A percentile compares a stretch with the other conserved stretches of the same genome.
Evolutionary conservation across 306 rosid species (phyloP).

Genomic region (Amphicarpaea edgeworthii): DNA sequence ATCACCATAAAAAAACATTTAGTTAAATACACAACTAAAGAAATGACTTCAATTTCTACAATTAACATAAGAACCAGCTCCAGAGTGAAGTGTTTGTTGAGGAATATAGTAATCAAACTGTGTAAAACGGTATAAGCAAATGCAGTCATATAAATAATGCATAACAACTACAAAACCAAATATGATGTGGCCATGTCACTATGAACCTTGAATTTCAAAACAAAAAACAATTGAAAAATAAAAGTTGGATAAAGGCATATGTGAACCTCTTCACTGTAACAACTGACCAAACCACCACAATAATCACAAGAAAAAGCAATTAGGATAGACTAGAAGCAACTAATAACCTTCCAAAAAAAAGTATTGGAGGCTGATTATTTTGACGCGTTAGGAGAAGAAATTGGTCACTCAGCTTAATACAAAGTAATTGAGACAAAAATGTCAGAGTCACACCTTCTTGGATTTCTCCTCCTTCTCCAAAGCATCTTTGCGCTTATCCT

Average conservation of each 20-base stretch:
- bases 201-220: neutral
- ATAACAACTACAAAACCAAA: neutral
- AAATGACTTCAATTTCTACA: neutral
- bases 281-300: neutral
- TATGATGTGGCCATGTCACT: too few species aligned
- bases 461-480: conserved; percentile 86
- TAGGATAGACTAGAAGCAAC: neutral
- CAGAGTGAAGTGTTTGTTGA: neutral
- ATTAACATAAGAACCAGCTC: neutral
- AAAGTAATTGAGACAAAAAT: neutral
- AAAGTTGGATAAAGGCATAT: neutral
- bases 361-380: neutral
- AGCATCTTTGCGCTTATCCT: conserved; percentile 85
- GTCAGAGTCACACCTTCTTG: conserved; percentile 64
- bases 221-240: neutral
- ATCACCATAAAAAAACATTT: too few species aligned
- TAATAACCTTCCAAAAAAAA: neutral
- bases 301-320: neutral
- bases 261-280: neutral
- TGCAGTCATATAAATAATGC: neutral
- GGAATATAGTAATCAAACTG: neutral
- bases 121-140: neutral
- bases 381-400: conserved; percentile 2
- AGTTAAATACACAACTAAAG: neutral
- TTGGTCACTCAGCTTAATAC: neutral